These are phyloP conservation scores for Boletus semigastroideus DNA, from an alignment of 1,284 basidiomycete genomes.

Conservation along the genomic window DNA sequence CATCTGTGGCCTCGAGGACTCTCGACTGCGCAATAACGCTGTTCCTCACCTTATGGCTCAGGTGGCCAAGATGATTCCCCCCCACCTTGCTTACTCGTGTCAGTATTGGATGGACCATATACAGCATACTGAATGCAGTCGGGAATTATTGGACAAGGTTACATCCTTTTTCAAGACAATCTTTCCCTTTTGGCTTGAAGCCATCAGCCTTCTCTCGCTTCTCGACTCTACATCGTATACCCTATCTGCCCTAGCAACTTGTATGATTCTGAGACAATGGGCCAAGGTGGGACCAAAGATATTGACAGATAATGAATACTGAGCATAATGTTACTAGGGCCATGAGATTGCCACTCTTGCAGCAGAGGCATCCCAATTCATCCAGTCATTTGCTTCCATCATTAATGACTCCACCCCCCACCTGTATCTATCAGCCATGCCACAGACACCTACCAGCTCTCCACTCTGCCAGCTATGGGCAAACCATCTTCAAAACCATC, in stretches of 20 bases:
- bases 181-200: constrained; percentile 23
- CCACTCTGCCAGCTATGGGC: constrained; percentile 14
- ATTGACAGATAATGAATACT: neutral
- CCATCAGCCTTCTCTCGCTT: constrained; percentile 22
- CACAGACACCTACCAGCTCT: constrained; percentile 23
- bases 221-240: constrained; percentile 2
- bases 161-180: constrained; percentile 19
- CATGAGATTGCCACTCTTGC: constrained; percentile 21
- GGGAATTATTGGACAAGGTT: constrained; percentile 14
- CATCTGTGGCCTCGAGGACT: constrained; percentile 23
- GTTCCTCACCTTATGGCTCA: constrained; percentile 1
- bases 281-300: constrained; percentile 14
- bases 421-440: constrained; percentile 25
- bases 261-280: constrained; percentile 12
- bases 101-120: constrained; percentile 25
- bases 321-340: constrained; percentile 6
- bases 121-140: constrained; percentile 7
- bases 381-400: constrained; percentile 19
- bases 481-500: constrained; percentile 16
- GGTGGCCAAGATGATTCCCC: constrained; percentile 9
- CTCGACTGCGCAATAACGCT: constrained; percentile 8
- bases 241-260: constrained; percentile 11
- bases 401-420: constrained; percentile 23
- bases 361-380: constrained; percentile 19
- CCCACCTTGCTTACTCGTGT: constrained; percentile 15